phyloP scores from a whole-genome alignment of 2,329 filamentous ascomycete species.

The Mycosphaerella sp. region DNA sequence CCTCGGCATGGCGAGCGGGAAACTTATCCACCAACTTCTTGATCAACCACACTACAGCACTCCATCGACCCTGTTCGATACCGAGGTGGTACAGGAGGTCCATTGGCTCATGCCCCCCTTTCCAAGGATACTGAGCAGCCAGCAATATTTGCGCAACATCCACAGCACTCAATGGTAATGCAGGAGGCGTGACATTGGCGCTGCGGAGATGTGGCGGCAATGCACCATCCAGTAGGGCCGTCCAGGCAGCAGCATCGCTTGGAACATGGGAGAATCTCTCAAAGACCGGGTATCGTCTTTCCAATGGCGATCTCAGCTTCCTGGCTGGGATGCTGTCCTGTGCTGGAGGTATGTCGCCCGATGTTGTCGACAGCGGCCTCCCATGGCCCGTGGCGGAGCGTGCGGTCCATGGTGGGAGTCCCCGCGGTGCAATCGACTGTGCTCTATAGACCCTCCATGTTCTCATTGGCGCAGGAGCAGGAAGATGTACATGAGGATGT shows the following conservation, averaged over 20 bases:
- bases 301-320: background rate
- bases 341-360: background rate
- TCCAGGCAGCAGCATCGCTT: constrained; percentile 10
- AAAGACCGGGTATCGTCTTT: constrained; percentile 11
- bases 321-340: background rate
- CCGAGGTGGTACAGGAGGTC: constrained; percentile 40
- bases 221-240: constrained; percentile 18
- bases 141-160: constrained; percentile 27
- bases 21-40: constrained; percentile 38
- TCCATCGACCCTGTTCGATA: constrained; percentile 38
- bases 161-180: constrained; percentile 10
- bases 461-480: constrained; percentile 27
- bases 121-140: constrained; percentile 18
- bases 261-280: constrained; percentile 3
- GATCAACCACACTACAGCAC: constrained; percentile 41
- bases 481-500: background rate
- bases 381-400: background rate
- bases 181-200: constrained; percentile 8
- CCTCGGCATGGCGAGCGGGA: constrained; percentile 6
- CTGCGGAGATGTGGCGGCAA: constrained; percentile 21
- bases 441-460: constrained; percentile 17
- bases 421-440: constrained; percentile 6
- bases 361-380: background rate
- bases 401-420: background rate
- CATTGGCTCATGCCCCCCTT: constrained; percentile 11